Percentiles rank a stretch among this genome's conserved stretches.
phyloP scores from a whole-genome alignment of 2,329 filamentous ascomycete species.

The Madurella mycetomatis region DNA sequence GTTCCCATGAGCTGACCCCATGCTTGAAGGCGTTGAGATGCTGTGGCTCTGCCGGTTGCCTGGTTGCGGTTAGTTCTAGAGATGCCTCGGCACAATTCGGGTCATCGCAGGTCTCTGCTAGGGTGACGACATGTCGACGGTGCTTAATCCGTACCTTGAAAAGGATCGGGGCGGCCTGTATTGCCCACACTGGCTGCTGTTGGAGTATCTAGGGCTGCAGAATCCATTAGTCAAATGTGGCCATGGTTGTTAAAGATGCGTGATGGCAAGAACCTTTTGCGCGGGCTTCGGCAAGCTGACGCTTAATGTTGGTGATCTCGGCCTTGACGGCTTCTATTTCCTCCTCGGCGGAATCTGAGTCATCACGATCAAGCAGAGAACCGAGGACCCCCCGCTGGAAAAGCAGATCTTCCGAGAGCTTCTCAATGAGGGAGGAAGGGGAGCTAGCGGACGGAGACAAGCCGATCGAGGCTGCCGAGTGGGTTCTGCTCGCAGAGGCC shows the following conservation, averaged over 20 bases:
- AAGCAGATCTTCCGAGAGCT: slow-evolving; percentile 38
- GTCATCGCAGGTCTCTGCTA: neutral
- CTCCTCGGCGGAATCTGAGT: slow-evolving; percentile 22
- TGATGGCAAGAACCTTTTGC: slow-evolving; percentile 6
- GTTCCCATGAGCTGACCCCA: slow-evolving; percentile 3
- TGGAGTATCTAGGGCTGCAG: neutral
- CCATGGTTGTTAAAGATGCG: neutral
- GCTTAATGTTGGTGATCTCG: slow-evolving; percentile 29
- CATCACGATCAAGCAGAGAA: slow-evolving; percentile 36
- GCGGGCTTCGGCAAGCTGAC: slow-evolving; percentile 23
- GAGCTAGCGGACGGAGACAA: neutral
- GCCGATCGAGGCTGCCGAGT: slow-evolving; percentile 2
- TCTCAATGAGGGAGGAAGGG: slow-evolving; percentile 13
- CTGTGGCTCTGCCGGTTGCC: neutral
- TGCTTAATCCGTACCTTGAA: neutral
- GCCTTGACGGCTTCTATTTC: slow-evolving; percentile 27
- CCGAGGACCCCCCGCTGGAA: slow-evolving; percentile 41
- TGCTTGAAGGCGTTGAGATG: slow-evolving; percentile 4
- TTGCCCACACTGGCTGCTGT: neutral
- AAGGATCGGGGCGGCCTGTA: neutral
- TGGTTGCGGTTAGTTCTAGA: slow-evolving; percentile 1
- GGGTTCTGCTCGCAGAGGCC: slow-evolving; percentile 5
- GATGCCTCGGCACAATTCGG: neutral
- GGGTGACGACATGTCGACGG: neutral
- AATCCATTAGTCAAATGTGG: slow-evolving; percentile 1